phyloP scores from a whole-genome alignment of 2,329 filamentous ascomycete species.

The Fusarium equiseti region DNA sequence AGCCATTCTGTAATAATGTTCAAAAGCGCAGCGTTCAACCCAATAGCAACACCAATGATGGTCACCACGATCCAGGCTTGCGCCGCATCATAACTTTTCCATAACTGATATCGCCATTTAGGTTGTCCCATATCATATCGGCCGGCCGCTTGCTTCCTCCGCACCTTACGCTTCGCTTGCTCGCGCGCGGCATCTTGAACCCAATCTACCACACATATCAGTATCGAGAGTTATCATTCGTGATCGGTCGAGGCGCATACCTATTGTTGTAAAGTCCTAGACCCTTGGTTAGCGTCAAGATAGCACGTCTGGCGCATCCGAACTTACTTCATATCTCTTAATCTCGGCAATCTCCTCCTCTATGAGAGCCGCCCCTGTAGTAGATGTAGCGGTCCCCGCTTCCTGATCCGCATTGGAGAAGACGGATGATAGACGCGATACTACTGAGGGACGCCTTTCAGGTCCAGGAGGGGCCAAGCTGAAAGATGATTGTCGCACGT shows the following conservation, averaged over 20 bases:
- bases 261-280: constrained; percentile 93
- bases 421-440: constrained; percentile 75
- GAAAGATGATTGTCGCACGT: constrained; percentile 66
- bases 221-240: constrained; percentile 47
- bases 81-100: constrained; percentile 92
- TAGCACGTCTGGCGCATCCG: constrained; percentile 4
- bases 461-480: constrained; percentile 51
- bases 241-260: constrained; percentile 56
- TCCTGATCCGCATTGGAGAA: constrained; percentile 74
- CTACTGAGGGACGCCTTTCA: constrained; percentile 67
- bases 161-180: constrained; percentile 81
- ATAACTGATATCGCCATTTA: constrained; percentile 84
- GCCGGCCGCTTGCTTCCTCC: constrained; percentile 77
- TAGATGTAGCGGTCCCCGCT: constrained; percentile 60
- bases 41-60: constrained; percentile 91
- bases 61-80: constrained; percentile 99
- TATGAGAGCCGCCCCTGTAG: constrained; percentile 75
- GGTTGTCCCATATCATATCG: constrained; percentile 76
- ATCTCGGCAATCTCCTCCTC: constrained; percentile 98
- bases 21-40: constrained; percentile 89
- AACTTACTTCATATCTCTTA: constrained; percentile 86
- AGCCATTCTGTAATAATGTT: constrained; percentile 99
- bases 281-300: constrained; percentile 47
- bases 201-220: constrained; percentile 74
- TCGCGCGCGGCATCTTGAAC: constrained; percentile 96